Base-by-base conservation (phyloP, 208 protist genomes). In the Wallacemonas sp. region DNA sequence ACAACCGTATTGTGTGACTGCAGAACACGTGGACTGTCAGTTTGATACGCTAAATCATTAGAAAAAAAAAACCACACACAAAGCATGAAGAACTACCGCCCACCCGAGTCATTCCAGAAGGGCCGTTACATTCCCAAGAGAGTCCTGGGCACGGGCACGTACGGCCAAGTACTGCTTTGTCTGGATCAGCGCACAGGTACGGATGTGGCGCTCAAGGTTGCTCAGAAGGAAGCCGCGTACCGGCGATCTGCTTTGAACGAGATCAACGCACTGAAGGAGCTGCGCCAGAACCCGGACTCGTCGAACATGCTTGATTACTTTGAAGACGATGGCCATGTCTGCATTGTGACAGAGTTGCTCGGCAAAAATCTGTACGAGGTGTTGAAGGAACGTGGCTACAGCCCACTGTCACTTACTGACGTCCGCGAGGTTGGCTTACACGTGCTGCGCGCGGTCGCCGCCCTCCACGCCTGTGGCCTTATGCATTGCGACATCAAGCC, bases 401-500 rank as follows among this genome's bases (percentile, higher is more conserved):
- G 62, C 28, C 84, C 89, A 12, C 66, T 95, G 22, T 70, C 73
- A 14, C 56, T 93, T 5, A 26, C 55, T 28, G 76, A 88, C n/a
- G 62, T 96, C 19, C 72, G 81, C 11, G 55, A 89, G 33, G 75
- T 87, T 17, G 77, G 68, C 28, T 56, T 73, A 39, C 74, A 72
- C 54, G 80, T 93, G 21, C 38, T 88, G 15, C 38, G 58, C 28
- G 86, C 85, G 2, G 67, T 96, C 2, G 56, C 67, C 21, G 73
- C 72, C 22, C 77, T 96, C n/a, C 90, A 96, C 65, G 51, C 68
- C 17, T 62, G 55, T 12, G 87, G 87, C 2, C 87, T 80, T 53
- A 99, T 99, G 68, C 98, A 99, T 70, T 99, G 96, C 68, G 98
- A 99, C 77, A 89, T 99, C 58, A 99, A 98, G 70, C 94, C 95